Evolutionary conservation across 805 yeast species (phyloP).

Genomic region (Candida anglica): DNA sequence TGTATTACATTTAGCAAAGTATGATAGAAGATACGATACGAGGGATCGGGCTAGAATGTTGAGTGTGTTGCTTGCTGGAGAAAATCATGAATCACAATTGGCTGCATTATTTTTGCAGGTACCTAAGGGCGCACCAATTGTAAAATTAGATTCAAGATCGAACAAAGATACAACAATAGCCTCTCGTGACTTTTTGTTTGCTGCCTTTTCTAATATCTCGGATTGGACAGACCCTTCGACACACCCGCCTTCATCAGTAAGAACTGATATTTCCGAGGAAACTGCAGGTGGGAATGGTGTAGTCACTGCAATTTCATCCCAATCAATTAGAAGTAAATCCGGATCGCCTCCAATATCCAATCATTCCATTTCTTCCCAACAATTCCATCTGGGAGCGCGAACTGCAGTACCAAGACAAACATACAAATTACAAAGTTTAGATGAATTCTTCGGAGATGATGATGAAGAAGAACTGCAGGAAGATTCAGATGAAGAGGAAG

Average conservation of each 20-base stretch:
- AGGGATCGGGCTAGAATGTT: constrained; percentile 83
- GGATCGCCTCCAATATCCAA: constrained; percentile 16
- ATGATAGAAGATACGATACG: constrained; percentile 71
- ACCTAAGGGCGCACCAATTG: constrained; percentile 42
- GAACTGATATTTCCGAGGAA: constrained; percentile 21
- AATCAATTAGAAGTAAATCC: constrained; percentile 9
- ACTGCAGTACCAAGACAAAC: constrained; percentile 19
- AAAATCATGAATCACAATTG: constrained; percentile 44
- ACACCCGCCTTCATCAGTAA: constrained; percentile 26
- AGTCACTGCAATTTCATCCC: constrained; percentile 12
- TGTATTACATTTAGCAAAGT: constrained; percentile 60
- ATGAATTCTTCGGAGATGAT: constrained; percentile 66
- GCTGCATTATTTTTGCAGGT: constrained; percentile 72
- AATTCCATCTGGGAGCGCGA: constrained; percentile 6
- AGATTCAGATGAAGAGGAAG: constrained; percentile 5
- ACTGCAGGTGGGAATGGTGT: constrained; percentile 10
- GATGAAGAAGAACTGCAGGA: constrained; percentile 18
- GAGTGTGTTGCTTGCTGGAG: constrained; percentile 52
- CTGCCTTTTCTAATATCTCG: constrained; percentile 25
- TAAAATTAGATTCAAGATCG: neutral
- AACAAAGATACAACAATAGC: neutral
- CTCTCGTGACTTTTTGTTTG: neutral
- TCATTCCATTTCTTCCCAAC: constrained; percentile 22
- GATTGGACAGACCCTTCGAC: constrained; percentile 42
- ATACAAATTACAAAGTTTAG: constrained; percentile 71